Conservation (phyloP, 495 filamentous ascomycete genomes). For the Aspergillus saccharolyticus region DNA sequence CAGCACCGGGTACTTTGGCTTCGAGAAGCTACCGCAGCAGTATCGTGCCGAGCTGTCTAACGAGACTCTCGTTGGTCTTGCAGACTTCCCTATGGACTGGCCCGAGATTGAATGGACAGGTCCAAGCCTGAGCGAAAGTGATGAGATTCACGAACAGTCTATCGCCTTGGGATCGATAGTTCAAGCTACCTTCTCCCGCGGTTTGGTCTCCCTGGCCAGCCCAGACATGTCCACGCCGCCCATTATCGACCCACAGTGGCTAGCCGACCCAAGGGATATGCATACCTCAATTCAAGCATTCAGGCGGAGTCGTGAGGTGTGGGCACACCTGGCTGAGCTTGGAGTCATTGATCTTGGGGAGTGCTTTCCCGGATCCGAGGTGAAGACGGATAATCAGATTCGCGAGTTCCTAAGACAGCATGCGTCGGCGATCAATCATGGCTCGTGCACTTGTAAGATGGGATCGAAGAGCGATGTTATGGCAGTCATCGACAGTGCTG, state of each 20-base stretch:
- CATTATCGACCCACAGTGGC: constrained; percentile 46
- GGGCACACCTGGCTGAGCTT: constrained; percentile 17
- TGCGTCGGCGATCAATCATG: constrained; percentile 46
- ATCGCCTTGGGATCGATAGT: constrained; percentile 33
- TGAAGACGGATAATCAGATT: constrained; percentile 45
- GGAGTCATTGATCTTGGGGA: constrained; percentile 27
- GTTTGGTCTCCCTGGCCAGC: constrained; percentile 44
- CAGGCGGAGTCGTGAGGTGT: constrained; percentile 36
- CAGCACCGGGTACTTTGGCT: constrained; percentile 27
- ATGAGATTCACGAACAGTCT: constrained; percentile 38
- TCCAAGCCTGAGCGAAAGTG: constrained; percentile 14
- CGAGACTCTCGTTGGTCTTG: constrained; percentile 18
- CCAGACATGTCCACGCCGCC: constrained; percentile 33
- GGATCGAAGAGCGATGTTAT: constrained; percentile 34
- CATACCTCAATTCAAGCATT: constrained; percentile 41
- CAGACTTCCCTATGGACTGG: constrained; percentile 46
- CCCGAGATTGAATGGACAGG: constrained; percentile 50
- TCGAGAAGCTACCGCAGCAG: constrained; percentile 40
- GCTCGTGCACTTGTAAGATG: constrained; percentile 45
- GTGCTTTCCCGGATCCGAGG: constrained; percentile 36
- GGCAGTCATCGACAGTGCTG: constrained; percentile 48
- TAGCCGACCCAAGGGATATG: constrained; percentile 39
- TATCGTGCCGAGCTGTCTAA: constrained; percentile 15
- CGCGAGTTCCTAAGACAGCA: constrained; percentile 33
- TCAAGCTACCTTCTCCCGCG: constrained; percentile 46